Evolutionary conservation across 2,329 filamentous ascomycete genomes (phyloP).

Genomic region (Phyllosticta ampelicida): DNA sequence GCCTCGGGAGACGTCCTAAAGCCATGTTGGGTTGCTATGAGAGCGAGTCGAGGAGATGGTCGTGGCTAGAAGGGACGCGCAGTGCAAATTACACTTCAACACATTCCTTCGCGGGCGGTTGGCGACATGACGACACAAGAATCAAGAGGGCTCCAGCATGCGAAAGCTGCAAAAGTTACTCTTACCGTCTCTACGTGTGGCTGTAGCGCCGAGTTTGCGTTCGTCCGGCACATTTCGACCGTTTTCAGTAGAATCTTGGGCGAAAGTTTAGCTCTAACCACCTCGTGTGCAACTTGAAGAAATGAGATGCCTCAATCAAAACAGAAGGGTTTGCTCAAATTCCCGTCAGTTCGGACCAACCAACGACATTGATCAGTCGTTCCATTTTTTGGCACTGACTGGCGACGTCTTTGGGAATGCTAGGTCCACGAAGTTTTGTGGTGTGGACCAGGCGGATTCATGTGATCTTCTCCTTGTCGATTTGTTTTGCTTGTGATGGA

Average conservation of each 20-base stretch:
- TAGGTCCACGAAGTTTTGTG: no score
- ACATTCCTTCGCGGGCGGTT: background rate
- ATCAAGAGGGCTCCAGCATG: background rate
- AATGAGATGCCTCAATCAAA: background rate
- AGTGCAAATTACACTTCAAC: background rate
- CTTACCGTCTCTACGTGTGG: background rate
- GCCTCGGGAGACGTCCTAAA: background rate
- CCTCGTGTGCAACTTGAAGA: background rate
- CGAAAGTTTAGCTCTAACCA: background rate
- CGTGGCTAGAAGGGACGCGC: background rate
- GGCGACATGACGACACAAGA: background rate
- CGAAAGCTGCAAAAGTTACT: background rate
- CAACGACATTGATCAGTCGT: no score
- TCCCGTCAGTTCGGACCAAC: no score
- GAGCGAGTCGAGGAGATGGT: background rate
- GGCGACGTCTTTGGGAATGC: no score
- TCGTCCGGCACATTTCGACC: background rate
- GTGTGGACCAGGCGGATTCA: no score
- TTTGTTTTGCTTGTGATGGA: no score
- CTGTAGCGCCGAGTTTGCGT: background rate
- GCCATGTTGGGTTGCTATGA: background rate
- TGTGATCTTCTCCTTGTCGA: no score
- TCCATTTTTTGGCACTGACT: no score
- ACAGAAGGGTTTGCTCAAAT: background rate
- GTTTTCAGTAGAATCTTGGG: background rate